Conservation (phyloP, 192 early-diverging fungal genomes). For the Gorgonomyces haynaldii region DNA sequence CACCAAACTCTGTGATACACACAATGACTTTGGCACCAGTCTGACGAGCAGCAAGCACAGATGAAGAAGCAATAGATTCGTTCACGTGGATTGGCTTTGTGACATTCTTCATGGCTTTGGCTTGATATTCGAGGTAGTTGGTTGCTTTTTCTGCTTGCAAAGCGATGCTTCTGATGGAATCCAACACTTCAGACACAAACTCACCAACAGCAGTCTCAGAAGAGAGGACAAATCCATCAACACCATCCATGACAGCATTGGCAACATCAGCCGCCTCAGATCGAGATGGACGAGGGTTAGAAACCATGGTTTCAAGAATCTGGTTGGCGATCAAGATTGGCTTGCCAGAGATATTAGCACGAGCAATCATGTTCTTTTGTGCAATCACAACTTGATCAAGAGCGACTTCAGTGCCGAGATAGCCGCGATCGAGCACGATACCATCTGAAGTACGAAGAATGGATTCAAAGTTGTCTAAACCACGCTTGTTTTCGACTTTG, state of each 20-base stretch:
- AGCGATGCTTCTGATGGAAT: slow-evolving; percentile 36
- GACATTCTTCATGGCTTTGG: slow-evolving; percentile 40
- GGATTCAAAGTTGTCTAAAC: slow-evolving; percentile 45
- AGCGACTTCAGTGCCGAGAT: slow-evolving; percentile 46
- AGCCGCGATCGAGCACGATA: slow-evolving; percentile 50
- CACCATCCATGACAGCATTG: slow-evolving; percentile 53
- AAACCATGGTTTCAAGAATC: slow-evolving; percentile 47
- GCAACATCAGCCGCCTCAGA: slow-evolving; percentile 31
- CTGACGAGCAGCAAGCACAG: slow-evolving; percentile 40
- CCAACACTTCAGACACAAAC: slow-evolving; percentile 32
- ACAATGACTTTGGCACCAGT: slow-evolving; percentile 42
- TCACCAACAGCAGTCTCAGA: slow-evolving; percentile 47
- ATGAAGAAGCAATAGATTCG: slow-evolving; percentile 47
- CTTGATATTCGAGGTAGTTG: slow-evolving; percentile 47
- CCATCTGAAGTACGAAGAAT: slow-evolving; percentile 42
- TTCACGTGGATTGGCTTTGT: slow-evolving; percentile 45
- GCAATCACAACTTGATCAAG: slow-evolving; percentile 41
- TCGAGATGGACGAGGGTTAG: slow-evolving; percentile 38
- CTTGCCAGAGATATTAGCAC: slow-evolving; percentile 44
- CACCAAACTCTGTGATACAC: slow-evolving; percentile 36
- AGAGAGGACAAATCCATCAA: slow-evolving; percentile 45
- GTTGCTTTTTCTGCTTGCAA: slow-evolving; percentile 41
- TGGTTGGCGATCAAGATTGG: slow-evolving; percentile 48
- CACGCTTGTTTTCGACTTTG: slow-evolving; percentile 48
- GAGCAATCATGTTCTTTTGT: slow-evolving; percentile 48